These are phyloP conservation scores for Ramichloridium luteum DNA, from an alignment of 2,329 filamentous ascomycete genomes.

Conservation along the genomic window DNA sequence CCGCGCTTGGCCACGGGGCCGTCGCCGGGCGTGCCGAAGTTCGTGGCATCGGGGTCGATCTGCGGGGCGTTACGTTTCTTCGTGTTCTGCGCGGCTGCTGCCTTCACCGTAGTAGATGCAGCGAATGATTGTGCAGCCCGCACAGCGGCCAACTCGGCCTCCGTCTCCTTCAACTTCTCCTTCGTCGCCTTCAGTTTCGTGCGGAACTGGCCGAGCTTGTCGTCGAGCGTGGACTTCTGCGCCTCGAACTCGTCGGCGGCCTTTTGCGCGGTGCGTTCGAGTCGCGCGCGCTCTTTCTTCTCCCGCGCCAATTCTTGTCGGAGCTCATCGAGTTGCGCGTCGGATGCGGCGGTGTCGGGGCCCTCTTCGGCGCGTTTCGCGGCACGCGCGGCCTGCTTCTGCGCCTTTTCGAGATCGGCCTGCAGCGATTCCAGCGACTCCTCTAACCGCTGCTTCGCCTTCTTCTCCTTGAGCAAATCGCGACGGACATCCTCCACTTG, in stretches of 20 bases:
- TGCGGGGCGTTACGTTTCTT: constrained; percentile 33
- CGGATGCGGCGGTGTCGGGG: constrained; percentile 23
- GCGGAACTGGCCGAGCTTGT: constrained; percentile 56
- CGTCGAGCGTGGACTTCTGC: constrained; percentile 53
- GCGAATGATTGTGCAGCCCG: constrained; percentile 30
- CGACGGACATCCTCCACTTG: constrained; percentile 23
- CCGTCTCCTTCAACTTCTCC: constrained; percentile 57
- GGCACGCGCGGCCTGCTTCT: constrained; percentile 26
- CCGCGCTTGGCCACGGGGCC: constrained; percentile 35
- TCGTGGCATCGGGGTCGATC: constrained; percentile 36
- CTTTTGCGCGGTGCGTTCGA: constrained; percentile 42
- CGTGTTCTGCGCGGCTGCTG: constrained; percentile 17
- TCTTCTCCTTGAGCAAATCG: constrained; percentile 24
- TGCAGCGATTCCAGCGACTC: constrained; percentile 25
- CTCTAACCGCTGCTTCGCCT: constrained; percentile 22
- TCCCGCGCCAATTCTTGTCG: constrained; percentile 40
- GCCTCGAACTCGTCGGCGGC: constrained; percentile 49
- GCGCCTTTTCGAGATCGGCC: constrained; percentile 24
- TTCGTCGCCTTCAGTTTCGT: constrained; percentile 58
- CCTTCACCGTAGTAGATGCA: constrained; percentile 22
- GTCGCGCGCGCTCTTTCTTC: constrained; percentile 39
- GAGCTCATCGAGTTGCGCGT: constrained; percentile 35
- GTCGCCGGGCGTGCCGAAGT: constrained; percentile 38
- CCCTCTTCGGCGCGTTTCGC: constrained; percentile 29
- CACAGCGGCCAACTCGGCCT: constrained; percentile 36